These are phyloP conservation scores for Westerdykella ornata DNA, from an alignment of 2,329 filamentous ascomycete species.

Conservation along the genomic window DNA sequence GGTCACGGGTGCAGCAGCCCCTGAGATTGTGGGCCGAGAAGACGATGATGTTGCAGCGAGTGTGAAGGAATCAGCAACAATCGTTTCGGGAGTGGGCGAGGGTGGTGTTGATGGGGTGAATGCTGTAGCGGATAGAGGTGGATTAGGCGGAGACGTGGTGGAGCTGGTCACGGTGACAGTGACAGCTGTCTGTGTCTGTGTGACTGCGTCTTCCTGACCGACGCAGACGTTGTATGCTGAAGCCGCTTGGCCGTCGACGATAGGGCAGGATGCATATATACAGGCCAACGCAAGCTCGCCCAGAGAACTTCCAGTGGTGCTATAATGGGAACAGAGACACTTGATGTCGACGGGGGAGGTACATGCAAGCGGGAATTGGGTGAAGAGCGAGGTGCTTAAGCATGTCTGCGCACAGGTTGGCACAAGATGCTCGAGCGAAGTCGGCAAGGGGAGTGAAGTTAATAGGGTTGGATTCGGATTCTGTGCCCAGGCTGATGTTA, in stretches of 20 bases:
- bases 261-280: constrained; percentile 30
- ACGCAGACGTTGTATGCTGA: constrained; percentile 35
- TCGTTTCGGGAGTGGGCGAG: not conserved
- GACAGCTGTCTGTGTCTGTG: constrained; percentile 32
- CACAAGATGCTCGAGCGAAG: constrained; percentile 23
- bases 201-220: constrained; percentile 30
- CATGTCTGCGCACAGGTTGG: constrained; percentile 36
- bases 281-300: constrained; percentile 36
- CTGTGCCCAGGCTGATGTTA: constrained; percentile 30
- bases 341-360: constrained; percentile 24
- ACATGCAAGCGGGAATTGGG: constrained; percentile 33
- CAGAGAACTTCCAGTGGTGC: constrained; percentile 29
- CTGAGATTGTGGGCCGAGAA: constrained; percentile 10
- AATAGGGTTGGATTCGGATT: constrained; percentile 20
- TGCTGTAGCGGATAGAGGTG: constrained; percentile 8
- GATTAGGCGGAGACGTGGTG: constrained; percentile 2
- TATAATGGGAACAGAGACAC: constrained; percentile 38
- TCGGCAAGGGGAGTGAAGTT: constrained; percentile 19
- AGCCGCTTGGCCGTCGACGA: constrained; percentile 16
- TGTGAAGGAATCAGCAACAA: not conserved
- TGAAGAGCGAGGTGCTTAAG: constrained; percentile 26
- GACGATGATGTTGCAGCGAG: constrained; percentile 2
- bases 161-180: constrained; percentile 19
- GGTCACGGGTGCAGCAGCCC: constrained; percentile 10
- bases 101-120: not conserved